Conservation (phyloP, 2,329 filamentous ascomycete genomes). For the Microascus cirrosus region DNA sequence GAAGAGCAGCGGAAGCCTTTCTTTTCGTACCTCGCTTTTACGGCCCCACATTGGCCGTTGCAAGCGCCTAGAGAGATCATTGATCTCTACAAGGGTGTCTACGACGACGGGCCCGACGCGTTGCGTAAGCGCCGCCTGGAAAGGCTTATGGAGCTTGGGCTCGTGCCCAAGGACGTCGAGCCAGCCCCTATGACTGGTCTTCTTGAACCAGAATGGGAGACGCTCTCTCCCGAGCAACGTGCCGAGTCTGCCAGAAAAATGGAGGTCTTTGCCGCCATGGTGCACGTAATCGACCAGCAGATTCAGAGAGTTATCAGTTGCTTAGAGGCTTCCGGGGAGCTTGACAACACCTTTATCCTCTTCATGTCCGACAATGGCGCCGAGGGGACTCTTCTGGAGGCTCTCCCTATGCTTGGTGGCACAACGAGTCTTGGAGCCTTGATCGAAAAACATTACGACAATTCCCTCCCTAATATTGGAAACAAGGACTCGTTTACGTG, state of each 20-base stretch:
- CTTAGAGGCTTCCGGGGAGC: conserved; percentile 31
- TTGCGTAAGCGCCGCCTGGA: conserved; percentile 30
- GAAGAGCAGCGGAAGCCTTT: conserved; percentile 9
- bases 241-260: conserved; percentile 9
- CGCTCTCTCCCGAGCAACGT: conserved; percentile 7
- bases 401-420: conserved; percentile 20
- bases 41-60: conserved; percentile 39
- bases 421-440: neutral
- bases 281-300: conserved; percentile 37
- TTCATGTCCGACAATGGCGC: conserved; percentile 45
- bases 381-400: conserved; percentile 38
- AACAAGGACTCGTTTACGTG: conserved; percentile 31
- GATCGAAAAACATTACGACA: conserved; percentile 40
- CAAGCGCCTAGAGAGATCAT: conserved; percentile 34
- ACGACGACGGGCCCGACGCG: conserved; percentile 36
- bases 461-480: conserved; percentile 28
- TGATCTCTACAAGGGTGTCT: conserved; percentile 33
- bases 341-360: conserved; percentile 41
- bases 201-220: conserved; percentile 7
- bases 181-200: conserved; percentile 7
- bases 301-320: conserved; percentile 37
- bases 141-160: conserved; percentile 26
- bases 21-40: conserved; percentile 14
- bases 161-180: conserved; percentile 19
- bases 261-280: conserved; percentile 41